phyloP scores from a whole-genome alignment of 164 flowering plant species.

The Buxus sempervirens region DNA sequence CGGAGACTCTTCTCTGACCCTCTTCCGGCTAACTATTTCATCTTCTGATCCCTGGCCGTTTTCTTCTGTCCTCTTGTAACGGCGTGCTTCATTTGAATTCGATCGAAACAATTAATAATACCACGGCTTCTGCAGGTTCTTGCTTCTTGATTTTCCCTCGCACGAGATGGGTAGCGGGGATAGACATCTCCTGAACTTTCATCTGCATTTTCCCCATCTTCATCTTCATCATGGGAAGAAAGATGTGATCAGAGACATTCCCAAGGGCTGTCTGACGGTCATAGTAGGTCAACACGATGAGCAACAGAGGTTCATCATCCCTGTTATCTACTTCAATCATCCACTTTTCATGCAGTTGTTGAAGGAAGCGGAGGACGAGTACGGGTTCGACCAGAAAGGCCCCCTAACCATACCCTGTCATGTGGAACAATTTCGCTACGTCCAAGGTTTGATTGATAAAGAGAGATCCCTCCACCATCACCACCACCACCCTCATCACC shows the following conservation, averaged over 20 bases:
- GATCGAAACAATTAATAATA: too few species aligned
- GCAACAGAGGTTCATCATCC: slow-evolving; percentile 64
- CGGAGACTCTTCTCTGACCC: slow-evolving; percentile 46
- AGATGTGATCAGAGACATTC: slow-evolving; percentile 36
- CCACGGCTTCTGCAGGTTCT: too few species aligned
- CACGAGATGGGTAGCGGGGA: slow-evolving; percentile 37
- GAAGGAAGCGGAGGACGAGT: slow-evolving; percentile 79
- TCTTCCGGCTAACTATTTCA: slow-evolving; percentile 61
- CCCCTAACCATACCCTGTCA: slow-evolving; percentile 74
- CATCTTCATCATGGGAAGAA: slow-evolving; percentile 35
- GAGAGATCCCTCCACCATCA: slow-evolving; percentile 38
- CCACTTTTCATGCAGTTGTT: slow-evolving; percentile 65
- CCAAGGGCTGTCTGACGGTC: slow-evolving; percentile 70
- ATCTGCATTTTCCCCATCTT: slow-evolving; percentile 39
- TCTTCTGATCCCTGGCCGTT: slow-evolving; percentile 79
- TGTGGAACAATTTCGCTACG: slow-evolving; percentile 58
- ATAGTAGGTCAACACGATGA: slow-evolving; percentile 62
- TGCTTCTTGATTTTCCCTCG: too few species aligned
- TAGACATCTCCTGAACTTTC: slow-evolving; percentile 28
- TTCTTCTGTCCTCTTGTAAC: slow-evolving; percentile 29
- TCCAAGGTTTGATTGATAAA: slow-evolving; percentile 53
- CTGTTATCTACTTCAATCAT: slow-evolving; percentile 67
- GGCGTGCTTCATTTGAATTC: too few species aligned
- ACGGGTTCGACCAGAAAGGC: slow-evolving; percentile 75
- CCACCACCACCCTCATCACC: slow-evolving; percentile 1